phyloP scores from a whole-genome alignment of 1,284 basidiomycete species.

The Sporisorium exsertum region DNA sequence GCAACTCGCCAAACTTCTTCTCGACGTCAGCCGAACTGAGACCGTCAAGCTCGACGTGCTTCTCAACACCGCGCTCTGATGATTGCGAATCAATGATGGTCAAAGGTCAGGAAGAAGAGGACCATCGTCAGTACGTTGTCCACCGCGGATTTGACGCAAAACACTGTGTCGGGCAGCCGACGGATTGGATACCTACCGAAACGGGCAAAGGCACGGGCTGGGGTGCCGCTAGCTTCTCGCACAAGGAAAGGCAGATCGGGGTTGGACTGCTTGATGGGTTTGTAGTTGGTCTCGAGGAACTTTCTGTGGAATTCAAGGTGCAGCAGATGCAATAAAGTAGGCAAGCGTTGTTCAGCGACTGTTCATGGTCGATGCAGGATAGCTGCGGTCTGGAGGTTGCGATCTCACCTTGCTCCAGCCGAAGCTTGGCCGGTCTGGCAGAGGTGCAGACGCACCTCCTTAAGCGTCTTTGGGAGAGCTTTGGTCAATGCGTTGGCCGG shows the following conservation, averaged over 20 bases:
- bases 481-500: conserved; percentile 58
- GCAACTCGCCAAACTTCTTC: conserved; percentile 63
- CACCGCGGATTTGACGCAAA: not conserved
- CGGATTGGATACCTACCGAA: conserved; percentile 59
- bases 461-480: conserved; percentile 63
- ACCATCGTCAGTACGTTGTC: not conserved
- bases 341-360: conserved; percentile 4
- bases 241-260: conserved; percentile 67
- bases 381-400: too few species aligned
- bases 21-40: conserved; percentile 63
- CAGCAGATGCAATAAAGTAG: too few species aligned
- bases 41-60: conserved; percentile 63
- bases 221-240: conserved; percentile 64
- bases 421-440: conserved; percentile 65
- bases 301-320: conserved; percentile 40
- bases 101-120: not conserved
- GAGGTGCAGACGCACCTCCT: conserved; percentile 67
- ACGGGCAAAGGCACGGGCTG: conserved; percentile 65
- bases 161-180: not conserved
- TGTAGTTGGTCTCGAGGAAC: conserved; percentile 66
- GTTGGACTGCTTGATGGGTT: conserved; percentile 65
- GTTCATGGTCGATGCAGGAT: not conserved
- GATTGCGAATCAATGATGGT: not conserved
- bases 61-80: conserved; percentile 65
- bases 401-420: conserved; percentile 66